Conservation (phyloP, 2,329 filamentous ascomycete genomes). For the Fusarium sp. region DNA sequence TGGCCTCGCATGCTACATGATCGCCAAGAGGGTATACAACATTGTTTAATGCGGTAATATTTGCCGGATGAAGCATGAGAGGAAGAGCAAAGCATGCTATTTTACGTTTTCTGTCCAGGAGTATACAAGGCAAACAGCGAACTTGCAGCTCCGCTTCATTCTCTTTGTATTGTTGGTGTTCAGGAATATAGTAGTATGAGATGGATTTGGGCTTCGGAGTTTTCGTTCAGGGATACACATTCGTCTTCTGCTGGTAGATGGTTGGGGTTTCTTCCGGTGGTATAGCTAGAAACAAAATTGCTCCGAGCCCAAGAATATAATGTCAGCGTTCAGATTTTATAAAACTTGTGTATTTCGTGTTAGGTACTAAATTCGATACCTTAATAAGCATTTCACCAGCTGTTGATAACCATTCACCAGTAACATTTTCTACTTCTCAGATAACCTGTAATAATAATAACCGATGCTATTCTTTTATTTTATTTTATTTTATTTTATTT, state of each 20-base stretch:
- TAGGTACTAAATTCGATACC: not conserved
- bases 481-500: not conserved
- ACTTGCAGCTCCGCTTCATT: conserved; percentile 16
- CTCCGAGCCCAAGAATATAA: not conserved
- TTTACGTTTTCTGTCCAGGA: conserved; percentile 3
- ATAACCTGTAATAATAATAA: not conserved
- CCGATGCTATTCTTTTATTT: not conserved
- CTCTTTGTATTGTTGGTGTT: conserved; percentile 10
- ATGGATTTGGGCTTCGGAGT: not conserved
- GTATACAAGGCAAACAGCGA: conserved; percentile 18
- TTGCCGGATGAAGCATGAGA: not conserved
- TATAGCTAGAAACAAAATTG: conserved; percentile 22
- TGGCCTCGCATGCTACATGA: conserved; percentile 81
- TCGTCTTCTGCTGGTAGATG: conserved; percentile 19
- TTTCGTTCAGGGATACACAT: conserved; percentile 18
- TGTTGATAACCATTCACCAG: not conserved
- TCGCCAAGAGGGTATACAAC: conserved; percentile 85
- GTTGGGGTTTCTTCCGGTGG: not conserved
- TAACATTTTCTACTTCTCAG: not conserved
- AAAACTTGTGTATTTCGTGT: too few species aligned
- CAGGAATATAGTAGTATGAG: not conserved
- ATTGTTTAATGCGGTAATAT: conserved; percentile 68
- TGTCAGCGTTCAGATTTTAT: not conserved
- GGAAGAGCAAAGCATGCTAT: not conserved
- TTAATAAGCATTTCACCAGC: too few species aligned